These are phyloP conservation scores for Globisporangium camurandrum DNA, from an alignment of 352 stramenopile species.

Conservation along the genomic window DNA sequence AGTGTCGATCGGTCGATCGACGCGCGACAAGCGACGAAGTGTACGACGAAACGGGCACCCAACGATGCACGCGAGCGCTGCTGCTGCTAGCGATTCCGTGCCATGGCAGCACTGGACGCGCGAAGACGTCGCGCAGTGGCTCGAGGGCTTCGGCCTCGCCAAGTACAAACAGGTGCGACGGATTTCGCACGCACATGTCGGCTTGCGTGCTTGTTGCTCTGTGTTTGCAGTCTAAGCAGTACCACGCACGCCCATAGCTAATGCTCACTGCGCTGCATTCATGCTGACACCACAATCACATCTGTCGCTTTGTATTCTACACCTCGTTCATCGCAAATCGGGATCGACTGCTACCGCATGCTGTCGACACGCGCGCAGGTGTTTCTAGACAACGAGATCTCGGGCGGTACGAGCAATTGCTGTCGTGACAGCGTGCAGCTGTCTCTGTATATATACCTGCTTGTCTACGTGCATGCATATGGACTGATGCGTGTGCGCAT, in stretches of 20 bases:
- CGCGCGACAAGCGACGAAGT: not conserved
- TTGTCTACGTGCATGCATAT: not conserved
- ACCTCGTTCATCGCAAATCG: no score
- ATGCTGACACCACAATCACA: not conserved
- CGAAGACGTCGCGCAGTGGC: constrained; percentile 15
- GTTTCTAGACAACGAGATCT: constrained; percentile 51
- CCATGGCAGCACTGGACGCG: constrained; percentile 11
- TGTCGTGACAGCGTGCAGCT: not conserved
- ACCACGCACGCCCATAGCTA: not conserved
- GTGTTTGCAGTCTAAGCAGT: not conserved
- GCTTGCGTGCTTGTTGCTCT: not conserved
- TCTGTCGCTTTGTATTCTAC: not conserved
- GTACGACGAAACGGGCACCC: not conserved
- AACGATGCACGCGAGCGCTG: constrained; percentile 8
- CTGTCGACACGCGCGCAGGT: no score
- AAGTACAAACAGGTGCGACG: constrained; percentile 13
- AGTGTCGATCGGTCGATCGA: not conserved
- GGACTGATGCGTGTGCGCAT: not conserved
- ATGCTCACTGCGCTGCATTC: not conserved
- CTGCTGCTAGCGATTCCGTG: not conserved
- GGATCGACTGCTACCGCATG: no score
- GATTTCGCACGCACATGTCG: not conserved
- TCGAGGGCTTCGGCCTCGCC: constrained; percentile 11
- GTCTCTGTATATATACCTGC: no score
- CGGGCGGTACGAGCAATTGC: constrained; percentile 20